phyloP scores from a whole-genome alignment of 208 protist species.

The Wallacemonas collosoma region DNA sequence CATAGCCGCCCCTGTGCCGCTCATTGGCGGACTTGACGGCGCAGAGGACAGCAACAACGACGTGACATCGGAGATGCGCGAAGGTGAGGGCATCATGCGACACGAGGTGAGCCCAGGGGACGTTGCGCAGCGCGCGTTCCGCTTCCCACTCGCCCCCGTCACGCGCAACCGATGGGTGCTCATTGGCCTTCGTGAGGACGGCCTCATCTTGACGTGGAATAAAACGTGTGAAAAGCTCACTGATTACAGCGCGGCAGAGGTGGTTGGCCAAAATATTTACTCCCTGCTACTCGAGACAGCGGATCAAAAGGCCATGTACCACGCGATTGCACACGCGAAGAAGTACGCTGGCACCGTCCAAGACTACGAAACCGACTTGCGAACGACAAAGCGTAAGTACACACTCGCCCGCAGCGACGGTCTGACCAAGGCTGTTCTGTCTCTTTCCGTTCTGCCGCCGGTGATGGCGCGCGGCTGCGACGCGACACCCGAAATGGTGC shows the following conservation, averaged over 20 bases:
- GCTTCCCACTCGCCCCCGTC: constrained; percentile 46
- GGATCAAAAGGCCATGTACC: constrained; percentile 76
- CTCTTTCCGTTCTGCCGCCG: constrained; percentile 60
- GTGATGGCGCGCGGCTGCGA: constrained; percentile 46
- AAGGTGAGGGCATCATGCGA: constrained; percentile 5
- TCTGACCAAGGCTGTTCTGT: constrained; percentile 64
- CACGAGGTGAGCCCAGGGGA: background rate
- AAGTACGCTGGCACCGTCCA: constrained; percentile 70
- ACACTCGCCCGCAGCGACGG: constrained; percentile 77
- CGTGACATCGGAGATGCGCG: background rate
- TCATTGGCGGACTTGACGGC: constrained; percentile 19
- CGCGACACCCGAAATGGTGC: constrained; percentile 62
- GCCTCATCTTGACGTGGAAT: constrained; percentile 79
- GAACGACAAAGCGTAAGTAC: constrained; percentile 29
- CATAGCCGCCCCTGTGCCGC: constrained; percentile 29
- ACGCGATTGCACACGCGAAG: constrained; percentile 53
- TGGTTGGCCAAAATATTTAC: constrained; percentile 83
- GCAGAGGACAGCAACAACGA: background rate
- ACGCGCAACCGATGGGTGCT: constrained; percentile 31
- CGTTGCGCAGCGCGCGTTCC: constrained; percentile 22
- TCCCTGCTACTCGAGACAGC: constrained; percentile 68
- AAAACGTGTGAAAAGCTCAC: constrained; percentile 59
- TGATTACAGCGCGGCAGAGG: constrained; percentile 65
- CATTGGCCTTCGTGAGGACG: constrained; percentile 82
- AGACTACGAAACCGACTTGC: constrained; percentile 35